These are phyloP conservation scores for Xylariaceae sp. DNA, from an alignment of 2,329 filamentous ascomycete genomes.

Conservation along the genomic window DNA sequence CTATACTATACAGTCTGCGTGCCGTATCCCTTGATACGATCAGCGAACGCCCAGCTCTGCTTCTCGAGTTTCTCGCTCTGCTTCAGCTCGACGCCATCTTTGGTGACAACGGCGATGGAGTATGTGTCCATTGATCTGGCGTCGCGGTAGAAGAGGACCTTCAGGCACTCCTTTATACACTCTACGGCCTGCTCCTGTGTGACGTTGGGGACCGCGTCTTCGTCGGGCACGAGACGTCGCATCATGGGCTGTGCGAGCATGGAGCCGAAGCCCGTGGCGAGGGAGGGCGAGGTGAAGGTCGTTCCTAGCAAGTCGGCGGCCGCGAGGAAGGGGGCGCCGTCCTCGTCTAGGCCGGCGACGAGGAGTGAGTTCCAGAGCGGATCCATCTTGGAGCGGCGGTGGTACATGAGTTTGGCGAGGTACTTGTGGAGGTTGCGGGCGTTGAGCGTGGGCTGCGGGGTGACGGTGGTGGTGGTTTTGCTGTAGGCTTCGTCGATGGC, in stretches of 20 bases:
- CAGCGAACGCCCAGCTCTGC: slow-evolving; percentile 98
- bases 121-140: slow-evolving; percentile 88
- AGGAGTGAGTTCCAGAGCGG: slow-evolving; percentile 96
- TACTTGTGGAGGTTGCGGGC: slow-evolving; percentile 97
- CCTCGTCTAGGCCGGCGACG: slow-evolving; percentile 80
- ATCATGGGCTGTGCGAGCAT: slow-evolving; percentile 92
- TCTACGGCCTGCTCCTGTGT: slow-evolving; percentile 74
- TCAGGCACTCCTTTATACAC: slow-evolving; percentile 90
- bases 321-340: slow-evolving; percentile 81
- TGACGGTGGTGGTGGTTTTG: not conserved
- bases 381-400: slow-evolving; percentile 91
- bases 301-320: slow-evolving; percentile 89
- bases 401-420: slow-evolving; percentile 92
- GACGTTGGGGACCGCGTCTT: slow-evolving; percentile 68
- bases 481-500: slow-evolving; percentile 85
- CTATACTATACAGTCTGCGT: slow-evolving; percentile 67
- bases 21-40: slow-evolving; percentile 90
- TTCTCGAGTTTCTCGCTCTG: slow-evolving; percentile 84
- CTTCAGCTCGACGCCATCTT: slow-evolving; percentile 81
- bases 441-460: slow-evolving; percentile 56
- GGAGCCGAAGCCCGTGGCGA: slow-evolving; percentile 90
- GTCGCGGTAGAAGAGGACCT: slow-evolving; percentile 96
- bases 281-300: slow-evolving; percentile 79
- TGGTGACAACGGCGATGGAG: slow-evolving; percentile 84
- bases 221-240: slow-evolving; percentile 77